Conservation (phyloP, 129 eudicot genomes). For the Lactuca sativa region DNA sequence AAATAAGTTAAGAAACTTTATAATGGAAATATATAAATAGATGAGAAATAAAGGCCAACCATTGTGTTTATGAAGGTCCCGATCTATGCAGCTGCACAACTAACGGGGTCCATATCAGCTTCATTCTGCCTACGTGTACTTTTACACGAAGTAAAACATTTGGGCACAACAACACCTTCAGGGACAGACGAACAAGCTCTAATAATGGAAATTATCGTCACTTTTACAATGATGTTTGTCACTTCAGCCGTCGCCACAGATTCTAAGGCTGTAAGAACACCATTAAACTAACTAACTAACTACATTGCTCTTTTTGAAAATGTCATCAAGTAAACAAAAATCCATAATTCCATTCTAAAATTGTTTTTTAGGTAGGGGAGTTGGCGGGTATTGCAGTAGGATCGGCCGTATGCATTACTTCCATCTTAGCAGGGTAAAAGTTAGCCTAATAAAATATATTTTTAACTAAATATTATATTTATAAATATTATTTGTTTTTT, state of each 20-base stretch:
- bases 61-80: constrained; percentile 51
- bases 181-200: constrained; percentile 73
- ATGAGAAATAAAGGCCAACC: no score
- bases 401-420: constrained; percentile 86
- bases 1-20: no score
- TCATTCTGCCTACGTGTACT: constrained; percentile 54
- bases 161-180: constrained; percentile 81
- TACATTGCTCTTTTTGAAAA: background rate
- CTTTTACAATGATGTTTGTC: constrained; percentile 86
- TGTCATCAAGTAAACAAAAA: background rate
- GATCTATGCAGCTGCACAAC: constrained; percentile 61
- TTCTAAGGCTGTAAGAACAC: constrained; percentile 34
- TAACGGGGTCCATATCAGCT: constrained; percentile 69
- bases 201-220: constrained; percentile 81
- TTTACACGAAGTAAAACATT: constrained; percentile 51
- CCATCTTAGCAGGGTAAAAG: constrained; percentile 84
- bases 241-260: constrained; percentile 88
- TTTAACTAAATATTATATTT: background rate
- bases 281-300: background rate
- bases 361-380: constrained; percentile 58
- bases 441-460: background rate
- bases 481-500: no score
- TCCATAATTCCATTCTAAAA: background rate
- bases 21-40: no score
- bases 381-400: constrained; percentile 92